Evolutionary conservation across 2,329 filamentous ascomycete species (phyloP).

Genomic region (Diaporthe helianthi): DNA sequence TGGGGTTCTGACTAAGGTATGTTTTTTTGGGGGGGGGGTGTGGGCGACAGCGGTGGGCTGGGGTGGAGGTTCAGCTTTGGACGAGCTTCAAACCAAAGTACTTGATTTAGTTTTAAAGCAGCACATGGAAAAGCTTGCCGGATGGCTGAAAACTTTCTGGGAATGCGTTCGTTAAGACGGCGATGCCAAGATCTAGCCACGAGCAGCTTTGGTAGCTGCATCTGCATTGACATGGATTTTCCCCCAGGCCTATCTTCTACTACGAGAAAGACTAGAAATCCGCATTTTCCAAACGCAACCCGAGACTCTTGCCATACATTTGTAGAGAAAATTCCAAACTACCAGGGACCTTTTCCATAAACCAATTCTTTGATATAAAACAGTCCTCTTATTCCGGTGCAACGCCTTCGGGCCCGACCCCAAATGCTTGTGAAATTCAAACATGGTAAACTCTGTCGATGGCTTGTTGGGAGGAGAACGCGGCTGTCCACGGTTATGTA

Average conservation of each 20-base stretch:
- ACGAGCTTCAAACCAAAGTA: background rate
- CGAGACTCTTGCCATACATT: background rate
- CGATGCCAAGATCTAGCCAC: background rate
- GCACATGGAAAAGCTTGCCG: background rate
- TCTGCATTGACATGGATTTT: slow-evolving; percentile 1
- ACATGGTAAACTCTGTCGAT: slow-evolving; percentile 3
- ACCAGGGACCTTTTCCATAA: background rate
- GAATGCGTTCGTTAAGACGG: background rate
- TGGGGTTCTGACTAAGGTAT: background rate
- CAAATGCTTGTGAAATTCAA: slow-evolving; percentile 20
- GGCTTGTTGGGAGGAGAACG: background rate
- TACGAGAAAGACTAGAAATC: background rate
- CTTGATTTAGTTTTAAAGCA: background rate
- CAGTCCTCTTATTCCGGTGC: background rate
- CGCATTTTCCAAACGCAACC: background rate
- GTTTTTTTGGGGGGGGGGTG: no score
- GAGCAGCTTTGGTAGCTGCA: background rate
- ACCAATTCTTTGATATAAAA: slow-evolving; percentile 11
- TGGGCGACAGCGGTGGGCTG: no score
- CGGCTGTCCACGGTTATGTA: background rate
- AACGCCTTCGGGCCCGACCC: slow-evolving; percentile 13
- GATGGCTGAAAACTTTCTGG: background rate
- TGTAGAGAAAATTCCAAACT: background rate
- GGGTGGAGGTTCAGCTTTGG: background rate
- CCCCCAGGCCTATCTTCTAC: background rate